A percentile compares a stretch with the other conserved stretches of the same genome.
Conservation (phyloP, 805 yeast genomes). For the Huiozyma sinensis region DNA sequence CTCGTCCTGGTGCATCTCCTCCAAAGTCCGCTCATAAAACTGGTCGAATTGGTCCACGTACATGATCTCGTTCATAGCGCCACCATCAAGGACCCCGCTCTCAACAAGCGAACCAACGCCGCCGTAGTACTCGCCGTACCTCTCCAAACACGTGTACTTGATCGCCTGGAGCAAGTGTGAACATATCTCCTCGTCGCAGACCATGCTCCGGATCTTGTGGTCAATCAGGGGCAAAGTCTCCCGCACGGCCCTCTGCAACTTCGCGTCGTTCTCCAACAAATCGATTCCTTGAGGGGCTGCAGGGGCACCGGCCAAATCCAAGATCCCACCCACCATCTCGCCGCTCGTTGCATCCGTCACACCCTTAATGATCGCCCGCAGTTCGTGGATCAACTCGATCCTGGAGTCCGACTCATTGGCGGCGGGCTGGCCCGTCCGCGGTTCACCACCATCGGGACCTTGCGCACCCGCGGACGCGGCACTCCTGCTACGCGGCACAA, state of each 20-base stretch:
- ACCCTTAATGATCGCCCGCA: conserved; percentile 58
- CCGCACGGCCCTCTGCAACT: conserved; percentile 40
- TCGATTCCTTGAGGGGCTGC: conserved; percentile 9
- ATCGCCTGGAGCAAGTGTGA: conserved; percentile 51
- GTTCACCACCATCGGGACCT: background rate
- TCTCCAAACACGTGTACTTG: conserved; percentile 46
- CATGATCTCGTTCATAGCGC: conserved; percentile 2
- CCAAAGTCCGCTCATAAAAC: background rate
- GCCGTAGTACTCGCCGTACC: conserved; percentile 42
- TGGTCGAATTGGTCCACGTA: background rate
- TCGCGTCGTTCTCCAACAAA: conserved; percentile 20
- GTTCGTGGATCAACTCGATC: conserved; percentile 59
- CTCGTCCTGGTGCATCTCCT: no score
- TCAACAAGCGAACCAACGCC: conserved; percentile 9
- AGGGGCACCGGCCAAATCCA: background rate
- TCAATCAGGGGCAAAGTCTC: conserved; percentile 47
- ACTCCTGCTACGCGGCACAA: conserved; percentile 4
- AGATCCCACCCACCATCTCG: conserved; percentile 28
- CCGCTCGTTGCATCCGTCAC: conserved; percentile 51
- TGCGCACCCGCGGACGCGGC: background rate
- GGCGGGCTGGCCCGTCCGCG: background rate
- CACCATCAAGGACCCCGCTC: conserved; percentile 15
- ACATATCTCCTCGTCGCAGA: conserved; percentile 44
- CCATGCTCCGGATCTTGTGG: conserved; percentile 40
- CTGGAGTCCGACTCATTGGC: conserved; percentile 52